Evolutionary conservation across 441 rosid species (phyloP).

Genomic region (Mallotus repandus): DNA sequence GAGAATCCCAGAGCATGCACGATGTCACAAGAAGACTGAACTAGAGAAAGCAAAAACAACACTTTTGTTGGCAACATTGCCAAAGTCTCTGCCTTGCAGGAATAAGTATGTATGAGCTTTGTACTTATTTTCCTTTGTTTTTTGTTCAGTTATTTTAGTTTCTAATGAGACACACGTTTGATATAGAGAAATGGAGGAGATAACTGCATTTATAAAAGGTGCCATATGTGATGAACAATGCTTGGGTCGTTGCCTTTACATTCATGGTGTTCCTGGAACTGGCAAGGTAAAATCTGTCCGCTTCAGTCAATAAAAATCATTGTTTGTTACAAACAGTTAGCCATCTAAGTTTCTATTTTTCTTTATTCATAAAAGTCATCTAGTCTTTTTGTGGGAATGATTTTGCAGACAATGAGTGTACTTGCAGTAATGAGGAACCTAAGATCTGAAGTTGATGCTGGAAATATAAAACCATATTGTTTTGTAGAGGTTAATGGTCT

Average conservation of each 20-base stretch:
- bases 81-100: constrained; percentile 88
- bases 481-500: constrained; percentile 96
- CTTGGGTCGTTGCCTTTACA: constrained; percentile 86
- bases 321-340: constrained; percentile 1
- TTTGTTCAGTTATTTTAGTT: constrained; percentile 9
- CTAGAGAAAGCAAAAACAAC: constrained; percentile 87
- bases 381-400: constrained; percentile 15
- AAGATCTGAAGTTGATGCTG: constrained; percentile 83
- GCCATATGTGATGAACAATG: constrained; percentile 86
- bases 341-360: background rate
- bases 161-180: constrained; percentile 10
- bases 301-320: constrained; percentile 1
- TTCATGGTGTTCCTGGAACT: constrained; percentile 99
- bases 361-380: constrained; percentile 14
- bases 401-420: constrained; percentile 81
- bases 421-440: constrained; percentile 80
- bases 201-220: constrained; percentile 73
- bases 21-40: constrained; percentile 83
- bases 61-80: constrained; percentile 75
- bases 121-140: background rate
- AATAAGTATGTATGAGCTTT: constrained; percentile 47
- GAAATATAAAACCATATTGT: constrained; percentile 64
- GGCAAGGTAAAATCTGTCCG: constrained; percentile 61
- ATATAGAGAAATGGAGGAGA: constrained; percentile 88
- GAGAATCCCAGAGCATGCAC: constrained; percentile 84